Conservation (phyloP, 805 yeast species). For the Candida glaebosa region DNA sequence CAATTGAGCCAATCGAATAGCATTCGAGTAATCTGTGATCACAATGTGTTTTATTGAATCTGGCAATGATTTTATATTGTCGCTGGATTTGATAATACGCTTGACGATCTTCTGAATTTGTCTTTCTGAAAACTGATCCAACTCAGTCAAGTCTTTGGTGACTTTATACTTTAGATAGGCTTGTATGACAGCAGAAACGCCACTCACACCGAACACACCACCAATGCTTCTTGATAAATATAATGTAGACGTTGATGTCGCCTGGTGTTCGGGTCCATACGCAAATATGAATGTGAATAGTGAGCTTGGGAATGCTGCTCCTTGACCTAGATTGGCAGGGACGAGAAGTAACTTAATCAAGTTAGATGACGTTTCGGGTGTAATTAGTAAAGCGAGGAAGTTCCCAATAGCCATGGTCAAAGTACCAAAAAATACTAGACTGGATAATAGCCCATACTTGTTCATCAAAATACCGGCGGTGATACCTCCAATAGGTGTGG, state of each 20-base stretch:
- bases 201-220: slow-evolving; percentile 39
- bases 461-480: slow-evolving; percentile 38
- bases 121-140: slow-evolving; percentile 8
- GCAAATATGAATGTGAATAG: slow-evolving; percentile 35
- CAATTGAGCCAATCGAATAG: slow-evolving; percentile 23
- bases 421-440: slow-evolving; percentile 30
- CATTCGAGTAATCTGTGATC: slow-evolving; percentile 19
- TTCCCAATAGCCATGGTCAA: slow-evolving; percentile 35
- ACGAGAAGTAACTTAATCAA: slow-evolving; percentile 21
- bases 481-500: slow-evolving; percentile 43
- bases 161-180: slow-evolving; percentile 12
- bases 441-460: slow-evolving; percentile 19
- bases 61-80: slow-evolving; percentile 14
- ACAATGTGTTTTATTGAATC: slow-evolving; percentile 16
- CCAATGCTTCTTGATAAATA: slow-evolving; percentile 38
- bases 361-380: slow-evolving; percentile 20
- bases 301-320: slow-evolving; percentile 34
- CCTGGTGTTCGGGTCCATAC: slow-evolving; percentile 28
- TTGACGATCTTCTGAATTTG: slow-evolving; percentile 16
- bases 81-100: slow-evolving; percentile 19
- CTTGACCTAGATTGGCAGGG: slow-evolving; percentile 39
- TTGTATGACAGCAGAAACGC: slow-evolving; percentile 20
- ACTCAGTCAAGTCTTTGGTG: slow-evolving; percentile 11
- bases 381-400: slow-evolving; percentile 21
- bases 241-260: slow-evolving; percentile 37